Conservation (phyloP, 805 yeast genomes). For the Isabelozyma pseudorhagii region DNA sequence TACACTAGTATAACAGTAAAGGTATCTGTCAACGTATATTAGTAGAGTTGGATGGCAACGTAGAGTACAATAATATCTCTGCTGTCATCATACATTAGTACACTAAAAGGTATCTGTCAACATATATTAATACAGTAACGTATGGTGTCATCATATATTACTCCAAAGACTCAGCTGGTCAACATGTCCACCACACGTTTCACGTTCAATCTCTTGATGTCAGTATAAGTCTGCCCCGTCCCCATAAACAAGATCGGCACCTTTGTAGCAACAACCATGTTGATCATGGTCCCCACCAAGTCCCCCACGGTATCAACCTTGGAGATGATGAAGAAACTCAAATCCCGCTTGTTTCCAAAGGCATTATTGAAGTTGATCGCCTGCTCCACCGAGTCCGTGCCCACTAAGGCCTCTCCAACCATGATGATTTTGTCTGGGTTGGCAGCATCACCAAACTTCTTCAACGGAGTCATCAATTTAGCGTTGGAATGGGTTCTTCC, state of each 20-base stretch:
- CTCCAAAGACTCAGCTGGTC: conserved; percentile 12
- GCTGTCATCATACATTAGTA: no score
- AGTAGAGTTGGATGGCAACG: no score
- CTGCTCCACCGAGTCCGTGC: conserved; percentile 95
- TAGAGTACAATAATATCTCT: no score
- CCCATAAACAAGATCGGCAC: conserved; percentile 96
- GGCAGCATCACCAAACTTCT: conserved; percentile 93
- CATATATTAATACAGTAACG: no score
- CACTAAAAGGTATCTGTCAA: no score
- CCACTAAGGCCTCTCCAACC: conserved; percentile 98
- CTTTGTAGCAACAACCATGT: conserved; percentile 94
- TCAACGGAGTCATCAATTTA: conserved; percentile 90
- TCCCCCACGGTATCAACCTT: conserved; percentile 98
- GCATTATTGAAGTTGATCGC: conserved; percentile 92
- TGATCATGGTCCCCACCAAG: conserved; percentile 93
- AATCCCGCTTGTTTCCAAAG: conserved; percentile 74
- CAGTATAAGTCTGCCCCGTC: conserved; percentile 96
- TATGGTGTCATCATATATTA: not conserved
- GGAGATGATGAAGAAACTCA: conserved; percentile 89
- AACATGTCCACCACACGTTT: conserved; percentile 88
- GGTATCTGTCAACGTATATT: no score
- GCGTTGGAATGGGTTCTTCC: conserved; percentile 97
- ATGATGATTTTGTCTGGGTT: conserved; percentile 93
- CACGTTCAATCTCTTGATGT: conserved; percentile 82
- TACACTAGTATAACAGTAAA: no score